These are phyloP conservation scores for Trichosporon coremiiforme DNA, from an alignment of 1,284 basidiomycete species.

Conservation along the genomic window DNA sequence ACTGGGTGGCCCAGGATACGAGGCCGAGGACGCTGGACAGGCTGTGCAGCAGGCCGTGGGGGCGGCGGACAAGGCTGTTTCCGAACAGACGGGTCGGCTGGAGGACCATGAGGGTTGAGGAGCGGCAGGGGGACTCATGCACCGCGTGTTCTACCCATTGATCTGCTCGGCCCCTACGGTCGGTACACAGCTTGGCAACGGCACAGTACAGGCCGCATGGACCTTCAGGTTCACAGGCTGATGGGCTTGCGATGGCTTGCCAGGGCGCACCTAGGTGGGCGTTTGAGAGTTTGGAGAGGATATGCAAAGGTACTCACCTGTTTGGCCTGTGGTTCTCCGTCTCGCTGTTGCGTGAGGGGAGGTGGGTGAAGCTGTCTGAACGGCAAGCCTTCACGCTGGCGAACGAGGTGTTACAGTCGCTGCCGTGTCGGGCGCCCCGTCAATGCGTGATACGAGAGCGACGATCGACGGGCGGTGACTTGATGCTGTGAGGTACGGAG, in stretches of 20 bases:
- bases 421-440: not conserved
- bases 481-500: not conserved
- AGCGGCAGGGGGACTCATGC: not conserved
- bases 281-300: not conserved
- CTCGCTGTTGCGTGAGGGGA: not conserved
- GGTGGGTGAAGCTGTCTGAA: not conserved
- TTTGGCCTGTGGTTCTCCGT: not conserved
- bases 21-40: not conserved
- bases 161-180: constrained; percentile 8
- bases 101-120: constrained; percentile 12
- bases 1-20: not conserved
- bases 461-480: not conserved
- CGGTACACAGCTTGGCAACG: constrained; percentile 5
- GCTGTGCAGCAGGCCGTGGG: not conserved
- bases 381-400: not conserved
- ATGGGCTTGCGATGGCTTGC: constrained; percentile 9
- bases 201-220: not conserved
- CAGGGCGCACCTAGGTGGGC: not conserved
- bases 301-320: constrained; percentile 7
- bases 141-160: constrained; percentile 5
- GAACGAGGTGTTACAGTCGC: not conserved
- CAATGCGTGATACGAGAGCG: not conserved
- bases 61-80: not conserved
- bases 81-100: not conserved
- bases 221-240: not conserved